Conservation (phyloP, 768 basidiomycete species). For the Neoboletus subvelutipes region DNA sequence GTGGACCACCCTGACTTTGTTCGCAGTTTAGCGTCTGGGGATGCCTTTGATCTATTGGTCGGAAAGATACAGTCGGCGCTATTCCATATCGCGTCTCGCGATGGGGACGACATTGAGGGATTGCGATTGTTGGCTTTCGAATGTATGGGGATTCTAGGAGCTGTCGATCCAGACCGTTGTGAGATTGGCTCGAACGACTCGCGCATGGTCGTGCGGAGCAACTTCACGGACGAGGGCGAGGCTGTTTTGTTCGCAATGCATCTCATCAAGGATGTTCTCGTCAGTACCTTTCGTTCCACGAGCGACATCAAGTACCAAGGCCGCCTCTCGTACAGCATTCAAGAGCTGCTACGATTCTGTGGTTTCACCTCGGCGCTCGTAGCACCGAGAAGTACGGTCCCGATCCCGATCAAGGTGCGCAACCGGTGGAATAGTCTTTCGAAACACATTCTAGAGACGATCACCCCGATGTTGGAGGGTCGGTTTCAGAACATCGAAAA, state of each 20-base stretch:
- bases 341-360: conserved; percentile 86
- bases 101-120: conserved; percentile 70
- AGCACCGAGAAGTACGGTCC: conserved; percentile 43
- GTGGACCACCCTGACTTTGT: conserved; percentile 52
- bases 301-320: conserved; percentile 93
- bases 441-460: conserved; percentile 80
- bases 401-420: conserved; percentile 64
- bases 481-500: conserved; percentile 56
- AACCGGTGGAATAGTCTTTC: conserved; percentile 79
- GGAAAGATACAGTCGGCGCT: conserved; percentile 67
- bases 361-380: conserved; percentile 80
- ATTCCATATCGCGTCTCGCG: conserved; percentile 69
- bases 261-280: conserved; percentile 81
- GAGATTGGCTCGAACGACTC: conserved; percentile 59
- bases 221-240: conserved; percentile 80
- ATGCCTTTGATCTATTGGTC: conserved; percentile 78
- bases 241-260: conserved; percentile 78
- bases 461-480: conserved; percentile 78
- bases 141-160: conserved; percentile 89
- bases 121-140: conserved; percentile 77
- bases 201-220: conserved; percentile 71
- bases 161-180: conserved; percentile 92
- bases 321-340: conserved; percentile 86
- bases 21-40: conserved; percentile 69
- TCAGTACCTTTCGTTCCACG: conserved; percentile 87